Evolutionary conservation across 192 early-diverging fungal species (phyloP).

Genomic region (Globomyces pollinis-pini): DNA sequence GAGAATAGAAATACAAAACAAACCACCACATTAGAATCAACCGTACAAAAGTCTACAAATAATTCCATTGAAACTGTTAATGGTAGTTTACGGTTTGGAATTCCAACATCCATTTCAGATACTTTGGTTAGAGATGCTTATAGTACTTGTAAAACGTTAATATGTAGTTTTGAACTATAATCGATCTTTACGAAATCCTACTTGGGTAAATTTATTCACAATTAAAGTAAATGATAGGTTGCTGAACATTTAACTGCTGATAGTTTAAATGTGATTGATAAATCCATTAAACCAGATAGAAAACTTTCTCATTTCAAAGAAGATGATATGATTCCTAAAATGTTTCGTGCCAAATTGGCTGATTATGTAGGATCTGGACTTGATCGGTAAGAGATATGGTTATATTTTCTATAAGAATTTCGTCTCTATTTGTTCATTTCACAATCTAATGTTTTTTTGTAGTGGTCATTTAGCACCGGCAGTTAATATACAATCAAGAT

Average conservation of each 20-base stretch:
- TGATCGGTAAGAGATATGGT: slow-evolving; percentile 47
- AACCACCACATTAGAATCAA: background rate
- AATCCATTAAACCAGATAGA: slow-evolving; percentile 46
- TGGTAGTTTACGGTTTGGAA: background rate
- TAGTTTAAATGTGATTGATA: background rate
- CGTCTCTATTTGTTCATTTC: background rate
- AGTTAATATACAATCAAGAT: slow-evolving; percentile 25
- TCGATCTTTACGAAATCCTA: slow-evolving; percentile 63
- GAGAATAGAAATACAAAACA: too few relatives aligned
- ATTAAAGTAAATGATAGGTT: slow-evolving; percentile 27
- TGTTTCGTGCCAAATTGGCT: slow-evolving; percentile 64
- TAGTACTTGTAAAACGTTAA: slow-evolving; percentile 44
- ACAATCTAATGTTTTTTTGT: too few relatives aligned
- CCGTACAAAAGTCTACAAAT: background rate
- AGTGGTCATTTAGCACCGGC: slow-evolving; percentile 87
- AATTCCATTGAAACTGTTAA: background rate
- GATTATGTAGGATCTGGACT: slow-evolving; percentile 79
- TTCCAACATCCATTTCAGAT: slow-evolving; percentile 68
- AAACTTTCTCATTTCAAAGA: slow-evolving; percentile 70
- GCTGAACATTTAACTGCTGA: background rate
- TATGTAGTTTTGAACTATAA: too few relatives aligned
- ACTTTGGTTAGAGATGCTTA: slow-evolving; percentile 60
- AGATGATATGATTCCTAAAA: slow-evolving; percentile 60
- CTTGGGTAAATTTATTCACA: slow-evolving; percentile 70
- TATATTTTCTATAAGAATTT: background rate